Base-by-base conservation (phyloP, 1,284 basidiomycete species). In the Sporisorium scitamineum region DNA sequence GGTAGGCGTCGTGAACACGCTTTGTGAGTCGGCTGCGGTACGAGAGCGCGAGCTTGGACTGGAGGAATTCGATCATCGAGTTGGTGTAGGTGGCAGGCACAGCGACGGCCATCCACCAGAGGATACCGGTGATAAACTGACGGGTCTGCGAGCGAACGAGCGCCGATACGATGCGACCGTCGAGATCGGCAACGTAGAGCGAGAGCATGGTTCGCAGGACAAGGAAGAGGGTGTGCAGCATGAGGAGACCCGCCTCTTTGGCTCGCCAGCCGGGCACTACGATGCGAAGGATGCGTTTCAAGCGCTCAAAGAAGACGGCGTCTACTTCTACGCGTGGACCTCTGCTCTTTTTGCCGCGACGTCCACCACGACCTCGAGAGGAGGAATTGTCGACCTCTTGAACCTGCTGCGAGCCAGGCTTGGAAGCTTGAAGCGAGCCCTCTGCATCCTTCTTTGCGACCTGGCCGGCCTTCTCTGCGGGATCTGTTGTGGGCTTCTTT, bases 141-240 rank as follows among this genome's bases (percentile, higher is more conserved):
- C 89, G 82, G 7, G 93, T 91, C 83, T 93, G 90, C 10, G 93
- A 93, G 53, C 94, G 91, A n/a, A 98, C 96, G 9, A 98, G 90
- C 20, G 94, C 94, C 2, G 94, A 94, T 0, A 99, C 96, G 78
- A 99, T 84, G 31, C 92, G 91, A 85, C 95, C 95, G 82, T 98
- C 96, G 54, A 98, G 88, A 55, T 93, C 91, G 9, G 96, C 95
- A 53, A 99, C 94, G 83, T 97, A 97, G n/a, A 99, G 88, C 26
- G 93, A 94, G 57, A 98, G 91, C 11, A 93, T 91, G 2, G 95
- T 98, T 69, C 95, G 88, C 70, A 94, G 91, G 18, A 98, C 89
- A 58, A 99, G 89, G 74, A 98, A 90, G 80, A 90, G 90, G 5
- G 94, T 93, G 84, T 98, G 95, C 87, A 94, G 91, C 59, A 92